A percentile compares a stretch with the other conserved stretches of the same genome.
These are phyloP conservation scores for Angomonas deanei DNA, from an alignment of 208 protist genomes.

Conservation along the genomic window DNA sequence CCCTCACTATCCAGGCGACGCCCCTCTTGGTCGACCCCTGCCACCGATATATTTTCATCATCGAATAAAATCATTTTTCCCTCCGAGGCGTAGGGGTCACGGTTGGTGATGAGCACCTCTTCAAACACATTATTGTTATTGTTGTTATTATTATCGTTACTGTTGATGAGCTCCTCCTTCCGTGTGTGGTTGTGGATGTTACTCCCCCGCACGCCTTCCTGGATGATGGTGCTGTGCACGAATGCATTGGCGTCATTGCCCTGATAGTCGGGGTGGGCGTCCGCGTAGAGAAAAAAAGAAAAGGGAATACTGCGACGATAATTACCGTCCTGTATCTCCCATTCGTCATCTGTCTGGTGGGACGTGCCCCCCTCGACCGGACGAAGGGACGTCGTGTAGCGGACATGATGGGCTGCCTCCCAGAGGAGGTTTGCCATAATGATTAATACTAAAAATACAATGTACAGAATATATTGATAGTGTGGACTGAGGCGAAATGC, in stretches of 20 bases:
- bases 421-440: background rate
- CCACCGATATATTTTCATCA: too few species aligned
- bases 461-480: background rate
- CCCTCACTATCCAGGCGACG: too few species aligned
- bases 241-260: too few species aligned
- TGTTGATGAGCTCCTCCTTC: background rate
- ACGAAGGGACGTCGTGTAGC: too few species aligned
- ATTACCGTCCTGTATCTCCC: too few species aligned
- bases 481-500: background rate
- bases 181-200: background rate
- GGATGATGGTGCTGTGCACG: background rate
- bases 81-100: background rate
- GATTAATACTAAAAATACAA: background rate
- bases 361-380: too few species aligned
- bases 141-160: constrained; percentile 1
- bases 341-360: too few species aligned
- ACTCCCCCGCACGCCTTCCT: too few species aligned
- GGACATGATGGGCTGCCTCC: too few species aligned
- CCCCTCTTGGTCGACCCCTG: too few species aligned
- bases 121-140: background rate
- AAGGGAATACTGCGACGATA: too few species aligned
- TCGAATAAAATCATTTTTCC: background rate
- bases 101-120: background rate
- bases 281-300: too few species aligned
- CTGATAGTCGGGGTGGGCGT: background rate